Evolutionary conservation across 2,329 filamentous ascomycete genomes (phyloP).

Genomic region (Tolypocladium album): DNA sequence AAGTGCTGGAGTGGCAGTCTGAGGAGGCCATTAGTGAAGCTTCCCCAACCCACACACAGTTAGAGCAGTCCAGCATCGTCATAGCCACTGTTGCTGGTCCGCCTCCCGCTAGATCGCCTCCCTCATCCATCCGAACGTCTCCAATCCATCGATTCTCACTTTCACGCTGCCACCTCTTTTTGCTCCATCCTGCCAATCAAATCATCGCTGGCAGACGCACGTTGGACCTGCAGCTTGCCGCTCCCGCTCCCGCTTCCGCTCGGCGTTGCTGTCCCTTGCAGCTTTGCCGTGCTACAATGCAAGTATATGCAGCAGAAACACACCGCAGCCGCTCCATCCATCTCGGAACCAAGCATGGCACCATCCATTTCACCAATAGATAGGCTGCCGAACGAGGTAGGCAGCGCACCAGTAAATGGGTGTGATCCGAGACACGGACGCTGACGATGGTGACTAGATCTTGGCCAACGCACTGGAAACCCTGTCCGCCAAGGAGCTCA

Average conservation of each 20-base stretch:
- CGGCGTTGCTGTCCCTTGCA: background rate
- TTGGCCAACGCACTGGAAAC: slow-evolving; percentile 26
- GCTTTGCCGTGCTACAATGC: background rate
- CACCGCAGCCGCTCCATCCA: background rate
- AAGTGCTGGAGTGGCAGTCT: background rate
- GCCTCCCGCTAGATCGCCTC: background rate
- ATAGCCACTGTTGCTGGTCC: background rate
- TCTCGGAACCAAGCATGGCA: background rate
- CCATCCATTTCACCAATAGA: background rate
- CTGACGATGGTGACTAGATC: background rate
- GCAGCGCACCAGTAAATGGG: background rate
- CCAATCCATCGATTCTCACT: background rate
- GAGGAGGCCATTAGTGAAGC: background rate
- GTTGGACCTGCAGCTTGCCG: background rate
- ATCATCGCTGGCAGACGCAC: background rate
- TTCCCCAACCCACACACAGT: background rate
- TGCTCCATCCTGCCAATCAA: no score
- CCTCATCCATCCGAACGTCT: background rate
- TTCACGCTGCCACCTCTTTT: background rate
- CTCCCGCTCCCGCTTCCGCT: background rate
- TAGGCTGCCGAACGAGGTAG: slow-evolving; percentile 1
- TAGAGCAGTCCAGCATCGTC: background rate
- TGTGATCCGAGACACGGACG: no score
- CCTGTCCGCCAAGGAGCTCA: slow-evolving; percentile 38
- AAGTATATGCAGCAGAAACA: background rate